A percentile compares a stretch with the other conserved stretches of the same genome.
phyloP scores from a whole-genome alignment of 371 early-diverging fungal genomes.

The Synchytrium microbalum region DNA sequence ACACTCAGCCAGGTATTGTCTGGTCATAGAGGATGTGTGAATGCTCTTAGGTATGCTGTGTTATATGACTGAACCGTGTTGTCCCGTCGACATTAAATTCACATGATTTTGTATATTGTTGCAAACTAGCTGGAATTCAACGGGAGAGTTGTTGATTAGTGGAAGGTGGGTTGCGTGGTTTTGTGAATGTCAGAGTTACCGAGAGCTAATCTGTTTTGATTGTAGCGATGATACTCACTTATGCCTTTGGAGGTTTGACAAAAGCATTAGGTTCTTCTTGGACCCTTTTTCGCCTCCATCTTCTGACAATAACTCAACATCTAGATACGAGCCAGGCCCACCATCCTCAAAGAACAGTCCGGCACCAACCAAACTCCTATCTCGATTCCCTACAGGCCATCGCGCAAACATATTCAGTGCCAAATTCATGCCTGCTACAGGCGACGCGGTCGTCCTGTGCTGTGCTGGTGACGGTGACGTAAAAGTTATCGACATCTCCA shows the following conservation, averaged over 20 bases:
- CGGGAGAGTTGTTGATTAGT: background rate
- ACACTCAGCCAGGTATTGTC: constrained; percentile 32
- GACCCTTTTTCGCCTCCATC: no score
- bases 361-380: background rate
- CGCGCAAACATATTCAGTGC: constrained; percentile 1
- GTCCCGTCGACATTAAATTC: background rate
- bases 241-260: background rate
- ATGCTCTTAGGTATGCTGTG: constrained; percentile 40
- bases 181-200: no score
- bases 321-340: background rate
- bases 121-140: background rate
- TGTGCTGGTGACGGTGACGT: constrained; percentile 63
- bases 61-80: background rate
- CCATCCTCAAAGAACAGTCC: no score
- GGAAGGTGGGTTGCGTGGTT: no score
- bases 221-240: constrained; percentile 37
- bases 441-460: constrained; percentile 41
- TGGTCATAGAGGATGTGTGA: constrained; percentile 72
- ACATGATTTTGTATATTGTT: background rate
- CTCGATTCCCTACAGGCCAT: constrained; percentile 3
- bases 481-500: constrained; percentile 50
- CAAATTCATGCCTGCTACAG: constrained; percentile 45
- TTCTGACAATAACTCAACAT: no score
- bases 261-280: no score
- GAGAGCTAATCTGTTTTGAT: no score